These are phyloP conservation scores for Calendula officinalis DNA, from an alignment of 129 eudicot genomes.

Conservation along the genomic window DNA sequence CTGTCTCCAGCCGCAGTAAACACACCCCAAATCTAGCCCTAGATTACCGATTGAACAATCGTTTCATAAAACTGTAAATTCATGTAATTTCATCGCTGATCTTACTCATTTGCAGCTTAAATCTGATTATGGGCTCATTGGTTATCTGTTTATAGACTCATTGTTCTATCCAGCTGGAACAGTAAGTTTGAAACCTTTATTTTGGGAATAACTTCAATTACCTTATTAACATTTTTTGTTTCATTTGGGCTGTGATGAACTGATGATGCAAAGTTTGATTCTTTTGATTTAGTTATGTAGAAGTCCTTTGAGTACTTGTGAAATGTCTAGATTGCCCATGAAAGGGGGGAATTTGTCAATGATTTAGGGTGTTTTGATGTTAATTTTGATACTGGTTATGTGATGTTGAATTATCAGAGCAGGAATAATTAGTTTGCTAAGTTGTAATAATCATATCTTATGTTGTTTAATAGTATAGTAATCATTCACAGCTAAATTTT, in stretches of 20 bases:
- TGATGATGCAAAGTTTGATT: slow-evolving; percentile 7
- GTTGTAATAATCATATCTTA: background rate
- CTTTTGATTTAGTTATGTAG: background rate
- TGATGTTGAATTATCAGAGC: slow-evolving; percentile 1
- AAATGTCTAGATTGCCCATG: background rate
- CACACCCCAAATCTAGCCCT: slow-evolving; percentile 14
- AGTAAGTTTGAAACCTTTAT: slow-evolving; percentile 10
- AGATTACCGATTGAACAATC: background rate
- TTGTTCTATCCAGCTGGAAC: slow-evolving; percentile 11
- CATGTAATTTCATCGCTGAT: background rate
- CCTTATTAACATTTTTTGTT: background rate
- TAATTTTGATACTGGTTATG: background rate
- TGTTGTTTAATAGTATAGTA: background rate
- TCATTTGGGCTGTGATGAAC: background rate
- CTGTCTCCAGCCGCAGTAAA: slow-evolving; percentile 9
- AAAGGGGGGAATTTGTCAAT: slow-evolving; percentile 9
- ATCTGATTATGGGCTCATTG: no score
- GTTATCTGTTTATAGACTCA: background rate
- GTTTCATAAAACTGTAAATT: background rate
- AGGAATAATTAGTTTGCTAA: background rate
- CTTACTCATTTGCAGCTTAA: no score
- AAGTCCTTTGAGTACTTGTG: slow-evolving; percentile 1
- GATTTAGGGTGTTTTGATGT: background rate
- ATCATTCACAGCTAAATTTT: background rate
- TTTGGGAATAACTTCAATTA: slow-evolving; percentile 5